A percentile compares a stretch with the other conserved stretches of the same genome.
phyloP scores from a whole-genome alignment of 805 yeast genomes.

The Maudiozyma bulderi region DNA sequence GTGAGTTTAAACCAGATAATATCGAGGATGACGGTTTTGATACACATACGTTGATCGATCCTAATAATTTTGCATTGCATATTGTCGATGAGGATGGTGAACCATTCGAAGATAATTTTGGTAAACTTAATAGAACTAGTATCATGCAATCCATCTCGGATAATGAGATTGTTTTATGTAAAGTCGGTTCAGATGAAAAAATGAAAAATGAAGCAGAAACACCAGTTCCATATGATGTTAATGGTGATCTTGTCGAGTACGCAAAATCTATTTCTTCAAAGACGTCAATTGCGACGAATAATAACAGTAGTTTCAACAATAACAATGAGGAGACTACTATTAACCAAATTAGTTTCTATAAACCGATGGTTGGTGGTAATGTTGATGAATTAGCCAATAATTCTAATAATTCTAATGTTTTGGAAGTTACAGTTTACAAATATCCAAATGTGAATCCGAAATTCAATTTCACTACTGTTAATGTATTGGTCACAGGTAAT shows the following conservation, averaged over 20 bases:
- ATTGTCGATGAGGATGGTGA: slow-evolving; percentile 92
- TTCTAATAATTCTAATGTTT: slow-evolving; percentile 18
- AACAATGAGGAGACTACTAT: slow-evolving; percentile 9
- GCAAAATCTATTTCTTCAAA: slow-evolving; percentile 2
- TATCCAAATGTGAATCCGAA: slow-evolving; percentile 28
- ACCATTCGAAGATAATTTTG: slow-evolving; percentile 82
- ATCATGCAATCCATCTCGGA: slow-evolving; percentile 62
- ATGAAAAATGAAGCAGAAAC: slow-evolving; percentile 40
- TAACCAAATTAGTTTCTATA: slow-evolving; percentile 31
- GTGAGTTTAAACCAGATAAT: slow-evolving; percentile 14
- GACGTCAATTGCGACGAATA: slow-evolving; percentile 3
- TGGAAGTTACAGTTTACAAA: slow-evolving; percentile 26
- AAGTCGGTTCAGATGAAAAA: slow-evolving; percentile 41
- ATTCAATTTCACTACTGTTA: slow-evolving; percentile 23
- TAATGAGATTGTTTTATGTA: slow-evolving; percentile 71
- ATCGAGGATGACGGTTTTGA: slow-evolving; percentile 13
- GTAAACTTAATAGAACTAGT: slow-evolving; percentile 66
- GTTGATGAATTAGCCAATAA: slow-evolving; percentile 10
- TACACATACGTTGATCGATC: slow-evolving; percentile 14
- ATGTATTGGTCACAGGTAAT: slow-evolving; percentile 27
- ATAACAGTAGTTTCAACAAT: slow-evolving; percentile 11
- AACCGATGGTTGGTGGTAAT: slow-evolving; percentile 30
- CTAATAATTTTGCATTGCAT: slow-evolving; percentile 38
- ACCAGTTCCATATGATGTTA: slow-evolving; percentile 39
- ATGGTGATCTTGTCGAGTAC: slow-evolving; percentile 9